phyloP scores from a whole-genome alignment of 306 rosid species.

The Gillenia trifoliata region DNA sequence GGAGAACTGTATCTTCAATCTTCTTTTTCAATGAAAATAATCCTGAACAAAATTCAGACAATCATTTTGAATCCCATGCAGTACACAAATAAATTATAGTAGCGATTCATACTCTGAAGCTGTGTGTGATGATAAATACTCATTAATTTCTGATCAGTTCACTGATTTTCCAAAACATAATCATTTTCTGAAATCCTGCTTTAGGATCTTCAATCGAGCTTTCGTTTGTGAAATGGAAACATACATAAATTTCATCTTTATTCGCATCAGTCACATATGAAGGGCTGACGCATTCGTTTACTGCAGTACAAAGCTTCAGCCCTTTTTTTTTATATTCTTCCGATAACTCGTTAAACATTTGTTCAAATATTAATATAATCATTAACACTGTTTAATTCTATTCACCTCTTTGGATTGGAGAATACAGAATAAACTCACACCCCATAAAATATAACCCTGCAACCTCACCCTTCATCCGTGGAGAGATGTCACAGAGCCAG shows the following conservation, averaged over 20 bases:
- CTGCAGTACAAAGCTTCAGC: neutral
- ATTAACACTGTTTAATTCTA: neutral
- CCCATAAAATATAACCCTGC: neutral
- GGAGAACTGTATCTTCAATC: conserved; percentile 67
- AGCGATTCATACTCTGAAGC: neutral
- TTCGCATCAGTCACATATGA: neutral
- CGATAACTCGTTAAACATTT: neutral
- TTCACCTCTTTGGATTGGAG: neutral
- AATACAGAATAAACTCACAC: neutral
- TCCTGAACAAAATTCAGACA: conserved; percentile 35
- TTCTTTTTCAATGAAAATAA: conserved; percentile 70
- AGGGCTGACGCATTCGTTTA: neutral
- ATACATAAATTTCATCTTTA: neutral
- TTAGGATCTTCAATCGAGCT: neutral
- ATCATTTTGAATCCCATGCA: conserved; percentile 9
- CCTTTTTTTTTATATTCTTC: neutral
- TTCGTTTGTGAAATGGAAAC: neutral
- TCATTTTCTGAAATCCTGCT: neutral
- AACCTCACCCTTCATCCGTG: neutral
- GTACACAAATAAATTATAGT: neutral
- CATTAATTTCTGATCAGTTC: neutral
- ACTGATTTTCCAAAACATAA: neutral
- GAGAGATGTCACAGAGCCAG: neutral
- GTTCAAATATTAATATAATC: neutral
- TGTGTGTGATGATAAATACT: neutral